phyloP scores from a whole-genome alignment of 2,329 filamentous ascomycete genomes.

The Penicillium sp. region DNA sequence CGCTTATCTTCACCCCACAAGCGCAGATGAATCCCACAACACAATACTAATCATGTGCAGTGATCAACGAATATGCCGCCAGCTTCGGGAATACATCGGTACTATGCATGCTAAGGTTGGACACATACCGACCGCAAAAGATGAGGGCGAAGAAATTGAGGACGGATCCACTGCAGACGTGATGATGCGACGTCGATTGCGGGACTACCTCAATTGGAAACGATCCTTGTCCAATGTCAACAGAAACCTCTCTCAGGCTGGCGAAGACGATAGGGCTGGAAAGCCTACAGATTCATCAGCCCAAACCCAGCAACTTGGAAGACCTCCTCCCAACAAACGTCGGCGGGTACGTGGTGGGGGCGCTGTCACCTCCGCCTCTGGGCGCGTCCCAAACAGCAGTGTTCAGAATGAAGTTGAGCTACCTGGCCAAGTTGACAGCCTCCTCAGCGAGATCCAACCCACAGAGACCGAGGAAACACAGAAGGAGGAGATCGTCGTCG shows the following conservation, averaged over 20 bases:
- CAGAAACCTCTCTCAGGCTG: slow-evolving; percentile 38
- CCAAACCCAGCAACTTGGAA: slow-evolving; percentile 51
- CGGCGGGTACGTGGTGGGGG: slow-evolving; percentile 79
- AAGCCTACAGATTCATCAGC: slow-evolving; percentile 23
- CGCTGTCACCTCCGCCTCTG: slow-evolving; percentile 54
- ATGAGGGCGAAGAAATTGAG: slow-evolving; percentile 52
- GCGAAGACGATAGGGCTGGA: slow-evolving; percentile 21
- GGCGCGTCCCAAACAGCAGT: slow-evolving; percentile 69
- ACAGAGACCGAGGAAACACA: slow-evolving; percentile 72
- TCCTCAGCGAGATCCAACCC: slow-evolving; percentile 80
- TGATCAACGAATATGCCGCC: slow-evolving; percentile 78
- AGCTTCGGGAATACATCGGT: slow-evolving; percentile 86
- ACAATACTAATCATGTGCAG: slow-evolving; percentile 94
- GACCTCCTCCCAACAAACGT: slow-evolving; percentile 78
- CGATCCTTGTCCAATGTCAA: slow-evolving; percentile 83
- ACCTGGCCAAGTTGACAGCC: slow-evolving; percentile 72
- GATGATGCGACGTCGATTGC: slow-evolving; percentile 85
- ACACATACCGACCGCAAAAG: slow-evolving; percentile 43
- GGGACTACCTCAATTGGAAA: slow-evolving; percentile 89
- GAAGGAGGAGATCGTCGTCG: slow-evolving; percentile 65
- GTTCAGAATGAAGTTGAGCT: slow-evolving; percentile 73
- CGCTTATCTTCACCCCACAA: slow-evolving; percentile 73
- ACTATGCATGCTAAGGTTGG: slow-evolving; percentile 72
- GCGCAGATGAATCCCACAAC: slow-evolving; percentile 82
- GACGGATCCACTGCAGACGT: slow-evolving; percentile 70